Percentiles rank a stretch among this genome's conserved stretches.
These are phyloP conservation scores for Prunus fruticosa DNA, from an alignment of 306 rosid species.

Conservation along the genomic window DNA sequence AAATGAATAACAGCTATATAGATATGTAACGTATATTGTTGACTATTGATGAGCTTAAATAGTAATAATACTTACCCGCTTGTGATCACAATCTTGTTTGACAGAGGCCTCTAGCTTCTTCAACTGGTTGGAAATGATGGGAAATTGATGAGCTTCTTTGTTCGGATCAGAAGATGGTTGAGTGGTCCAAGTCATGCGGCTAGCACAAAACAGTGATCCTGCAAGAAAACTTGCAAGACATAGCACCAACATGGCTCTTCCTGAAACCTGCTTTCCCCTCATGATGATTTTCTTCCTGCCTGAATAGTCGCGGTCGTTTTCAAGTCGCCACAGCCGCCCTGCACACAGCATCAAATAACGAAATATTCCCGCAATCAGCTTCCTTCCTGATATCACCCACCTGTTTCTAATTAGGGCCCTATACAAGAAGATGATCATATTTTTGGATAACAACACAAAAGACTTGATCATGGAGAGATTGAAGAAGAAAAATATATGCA, in stretches of 20 bases:
- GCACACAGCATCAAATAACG: background rate
- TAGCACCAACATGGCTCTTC: constrained; percentile 48
- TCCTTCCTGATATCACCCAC: background rate
- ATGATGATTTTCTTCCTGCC: constrained; percentile 18
- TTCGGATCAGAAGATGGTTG: constrained; percentile 20
- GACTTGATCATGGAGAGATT: background rate
- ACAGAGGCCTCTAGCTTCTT: background rate
- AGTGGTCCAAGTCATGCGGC: constrained; percentile 49
- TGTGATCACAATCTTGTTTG: constrained; percentile 35
- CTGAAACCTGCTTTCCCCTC: constrained; percentile 59
- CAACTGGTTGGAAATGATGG: constrained; percentile 17
- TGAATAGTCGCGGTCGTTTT: background rate
- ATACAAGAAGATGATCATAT: background rate
- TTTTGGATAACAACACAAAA: background rate
- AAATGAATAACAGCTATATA: no score
- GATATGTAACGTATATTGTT: background rate
- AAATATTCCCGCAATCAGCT: background rate
- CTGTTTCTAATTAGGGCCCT: background rate
- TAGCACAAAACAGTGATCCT: constrained; percentile 60
- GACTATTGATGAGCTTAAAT: background rate
- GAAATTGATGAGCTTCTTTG: constrained; percentile 17
- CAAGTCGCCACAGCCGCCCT: constrained; percentile 11
- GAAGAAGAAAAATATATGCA: background rate
- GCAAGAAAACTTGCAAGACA: constrained; percentile 71
- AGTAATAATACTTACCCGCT: constrained; percentile 25